A percentile compares a stretch with the other conserved stretches of the same genome.
phyloP scores from a whole-genome alignment of 306 rosid genomes.

The Cucurbita moschata region DNA sequence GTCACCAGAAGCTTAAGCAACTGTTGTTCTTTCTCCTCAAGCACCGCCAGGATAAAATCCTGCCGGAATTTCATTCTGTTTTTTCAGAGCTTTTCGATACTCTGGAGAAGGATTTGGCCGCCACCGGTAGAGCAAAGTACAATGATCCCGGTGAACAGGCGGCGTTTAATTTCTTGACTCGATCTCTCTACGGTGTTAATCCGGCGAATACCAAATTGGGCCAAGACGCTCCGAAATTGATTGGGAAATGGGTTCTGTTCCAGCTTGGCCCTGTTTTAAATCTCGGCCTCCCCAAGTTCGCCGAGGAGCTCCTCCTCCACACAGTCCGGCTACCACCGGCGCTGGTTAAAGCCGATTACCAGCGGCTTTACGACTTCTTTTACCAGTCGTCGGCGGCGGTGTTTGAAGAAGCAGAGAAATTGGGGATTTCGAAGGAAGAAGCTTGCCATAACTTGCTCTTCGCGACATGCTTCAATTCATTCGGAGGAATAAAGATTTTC shows the following conservation, averaged over 20 bases:
- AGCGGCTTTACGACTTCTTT: slow-evolving; percentile 59
- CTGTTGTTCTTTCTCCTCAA: slow-evolving; percentile 57
- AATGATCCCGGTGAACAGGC: slow-evolving; percentile 46
- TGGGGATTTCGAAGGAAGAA: slow-evolving; percentile 62
- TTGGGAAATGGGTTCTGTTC: slow-evolving; percentile 48
- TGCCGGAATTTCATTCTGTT: slow-evolving; percentile 54
- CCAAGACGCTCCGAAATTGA: slow-evolving; percentile 42
- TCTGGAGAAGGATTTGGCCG: slow-evolving; percentile 36
- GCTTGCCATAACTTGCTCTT: slow-evolving; percentile 77
- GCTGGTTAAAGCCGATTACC: slow-evolving; percentile 46
- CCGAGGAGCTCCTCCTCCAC: slow-evolving; percentile 49
- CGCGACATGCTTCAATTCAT: slow-evolving; percentile 77
- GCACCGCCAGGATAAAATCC: slow-evolving; percentile 31
- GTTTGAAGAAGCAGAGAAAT: slow-evolving; percentile 54
- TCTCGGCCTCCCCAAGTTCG: slow-evolving; percentile 51
- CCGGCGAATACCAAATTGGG: slow-evolving; percentile 47
- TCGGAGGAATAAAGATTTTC: slow-evolving; percentile 60
- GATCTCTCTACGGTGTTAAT: slow-evolving; percentile 25
- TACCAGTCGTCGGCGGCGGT: slow-evolving; percentile 31
- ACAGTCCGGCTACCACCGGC: slow-evolving; percentile 44
- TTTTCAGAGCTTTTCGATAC: slow-evolving; percentile 37
- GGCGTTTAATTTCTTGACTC: slow-evolving; percentile 56
- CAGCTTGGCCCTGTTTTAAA: slow-evolving; percentile 43
- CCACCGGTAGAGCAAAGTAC: slow-evolving; percentile 37
- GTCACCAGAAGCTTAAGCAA: slow-evolving; percentile 47